Conservation (phyloP, 768 basidiomycete species). For the Gloeopeniophorella convolvens region DNA sequence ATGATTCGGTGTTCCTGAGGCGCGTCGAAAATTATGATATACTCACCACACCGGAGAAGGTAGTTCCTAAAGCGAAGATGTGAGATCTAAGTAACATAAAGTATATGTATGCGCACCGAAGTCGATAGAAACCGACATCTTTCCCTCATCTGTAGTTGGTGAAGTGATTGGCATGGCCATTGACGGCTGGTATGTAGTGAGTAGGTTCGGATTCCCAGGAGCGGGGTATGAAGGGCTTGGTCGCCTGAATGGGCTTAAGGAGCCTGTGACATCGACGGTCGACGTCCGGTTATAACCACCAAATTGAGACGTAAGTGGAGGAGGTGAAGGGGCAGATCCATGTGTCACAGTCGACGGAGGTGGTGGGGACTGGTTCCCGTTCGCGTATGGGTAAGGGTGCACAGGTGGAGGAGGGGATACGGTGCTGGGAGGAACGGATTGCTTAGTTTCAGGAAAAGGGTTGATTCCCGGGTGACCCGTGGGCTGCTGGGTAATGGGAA, state of each 20-base stretch:
- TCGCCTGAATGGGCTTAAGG: conserved; percentile 7
- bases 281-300: not conserved
- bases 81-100: conserved; percentile 11
- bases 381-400: not conserved
- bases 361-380: not conserved
- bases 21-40: not conserved
- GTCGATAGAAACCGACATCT: conserved; percentile 76
- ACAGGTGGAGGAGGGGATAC: not conserved
- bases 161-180: not conserved
- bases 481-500: conserved; percentile 49
- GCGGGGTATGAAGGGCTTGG: conserved; percentile 13
- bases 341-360: not conserved
- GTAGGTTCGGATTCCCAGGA: conserved; percentile 2
- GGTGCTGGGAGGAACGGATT: not conserved
- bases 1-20: not conserved
- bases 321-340: not conserved
- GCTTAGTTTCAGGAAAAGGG: conserved; percentile 1
- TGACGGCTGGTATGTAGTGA: conserved; percentile 10
- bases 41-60: conserved; percentile 82
- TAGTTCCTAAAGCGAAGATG: conserved; percentile 51
- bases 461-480: conserved; percentile 24
- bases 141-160: conserved; percentile 51
- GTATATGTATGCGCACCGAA: conserved; percentile 46
- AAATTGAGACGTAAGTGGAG: not conserved
- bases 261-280: not conserved